These are phyloP conservation scores for Colletotrichum liriopes DNA, from an alignment of 2,329 filamentous ascomycete species.

Conservation along the genomic window DNA sequence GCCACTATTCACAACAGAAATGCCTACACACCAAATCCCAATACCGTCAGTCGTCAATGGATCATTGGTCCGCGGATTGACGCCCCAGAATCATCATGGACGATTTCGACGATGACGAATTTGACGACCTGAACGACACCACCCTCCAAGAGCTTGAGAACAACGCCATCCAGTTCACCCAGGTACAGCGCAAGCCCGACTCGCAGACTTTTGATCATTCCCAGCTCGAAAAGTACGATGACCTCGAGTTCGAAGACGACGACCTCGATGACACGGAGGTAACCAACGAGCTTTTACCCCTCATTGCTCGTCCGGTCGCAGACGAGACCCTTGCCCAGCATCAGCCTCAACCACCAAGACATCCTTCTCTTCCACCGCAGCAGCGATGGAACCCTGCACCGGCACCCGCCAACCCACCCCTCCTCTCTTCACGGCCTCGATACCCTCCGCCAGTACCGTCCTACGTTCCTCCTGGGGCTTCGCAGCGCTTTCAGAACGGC, in stretches of 20 bases:
- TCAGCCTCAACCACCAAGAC: slow-evolving; percentile 46
- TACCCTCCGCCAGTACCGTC: slow-evolving; percentile 39
- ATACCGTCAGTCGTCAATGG: not conserved
- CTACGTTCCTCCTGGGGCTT: slow-evolving; percentile 33
- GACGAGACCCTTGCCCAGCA: slow-evolving; percentile 56
- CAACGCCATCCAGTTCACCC: slow-evolving; percentile 74
- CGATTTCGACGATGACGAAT: slow-evolving; percentile 75
- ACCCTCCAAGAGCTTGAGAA: slow-evolving; percentile 75
- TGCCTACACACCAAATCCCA: not conserved
- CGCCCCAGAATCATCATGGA: slow-evolving; percentile 57
- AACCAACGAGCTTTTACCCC: slow-evolving; percentile 62
- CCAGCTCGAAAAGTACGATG: slow-evolving; percentile 52
- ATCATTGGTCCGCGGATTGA: not conserved
- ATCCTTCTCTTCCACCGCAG: slow-evolving; percentile 33
- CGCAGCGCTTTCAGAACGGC: slow-evolving; percentile 46
- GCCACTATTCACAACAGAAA: slow-evolving; percentile 32
- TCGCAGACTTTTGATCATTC: slow-evolving; percentile 47
- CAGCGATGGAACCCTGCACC: slow-evolving; percentile 55
- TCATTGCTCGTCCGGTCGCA: slow-evolving; percentile 54
- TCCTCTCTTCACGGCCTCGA: slow-evolving; percentile 42
- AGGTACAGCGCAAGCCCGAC: slow-evolving; percentile 57
- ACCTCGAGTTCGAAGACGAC: slow-evolving; percentile 68
- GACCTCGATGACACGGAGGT: slow-evolving; percentile 73
- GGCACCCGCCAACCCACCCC: slow-evolving; percentile 12
- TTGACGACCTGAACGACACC: slow-evolving; percentile 73